These are phyloP conservation scores for Ascochyta lentis DNA, from an alignment of 2,329 filamentous ascomycete species.

Conservation along the genomic window DNA sequence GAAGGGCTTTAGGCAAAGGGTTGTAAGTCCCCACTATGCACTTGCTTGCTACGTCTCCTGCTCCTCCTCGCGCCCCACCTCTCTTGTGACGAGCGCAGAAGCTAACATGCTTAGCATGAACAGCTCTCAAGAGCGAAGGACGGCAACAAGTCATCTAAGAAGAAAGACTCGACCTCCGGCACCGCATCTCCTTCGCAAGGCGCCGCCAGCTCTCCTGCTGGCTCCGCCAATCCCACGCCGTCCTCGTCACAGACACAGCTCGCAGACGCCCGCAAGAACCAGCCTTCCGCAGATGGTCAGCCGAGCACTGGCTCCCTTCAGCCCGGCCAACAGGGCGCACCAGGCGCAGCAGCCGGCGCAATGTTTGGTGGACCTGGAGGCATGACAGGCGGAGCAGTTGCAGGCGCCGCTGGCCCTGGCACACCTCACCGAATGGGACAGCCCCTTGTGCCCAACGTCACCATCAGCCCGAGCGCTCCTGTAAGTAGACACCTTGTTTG, in stretches of 20 bases:
- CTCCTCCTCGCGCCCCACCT: conserved; percentile 28
- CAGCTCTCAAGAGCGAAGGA: conserved; percentile 93
- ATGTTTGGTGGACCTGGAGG: conserved; percentile 44
- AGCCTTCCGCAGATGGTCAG: conserved; percentile 56
- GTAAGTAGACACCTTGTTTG: conserved; percentile 31
- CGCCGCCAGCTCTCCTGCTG: conserved; percentile 63
- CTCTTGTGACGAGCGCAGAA: conserved; percentile 38
- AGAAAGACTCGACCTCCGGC: conserved; percentile 67
- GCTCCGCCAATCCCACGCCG: conserved; percentile 73
- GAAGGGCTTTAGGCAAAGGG: conserved; percentile 97
- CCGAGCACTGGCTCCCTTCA: conserved; percentile 36
- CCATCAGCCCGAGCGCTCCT: conserved; percentile 93
- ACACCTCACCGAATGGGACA: conserved; percentile 69
- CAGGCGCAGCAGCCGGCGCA: conserved; percentile 39
- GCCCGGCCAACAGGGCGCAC: conserved; percentile 40
- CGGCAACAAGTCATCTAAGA: conserved; percentile 74
- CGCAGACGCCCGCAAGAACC: conserved; percentile 82
- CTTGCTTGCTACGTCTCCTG: conserved; percentile 22
- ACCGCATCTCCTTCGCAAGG: conserved; percentile 78
- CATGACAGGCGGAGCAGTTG: conserved; percentile 47
- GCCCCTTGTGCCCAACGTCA: conserved; percentile 80
- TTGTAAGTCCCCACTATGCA: conserved; percentile 69
- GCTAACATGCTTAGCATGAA: conserved; percentile 67
- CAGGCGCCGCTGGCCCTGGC: conserved; percentile 55
- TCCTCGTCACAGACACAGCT: conserved; percentile 89